These are phyloP conservation scores for Inosperma sp. DNA, from an alignment of 768 basidiomycete genomes.

Conservation along the genomic window DNA sequence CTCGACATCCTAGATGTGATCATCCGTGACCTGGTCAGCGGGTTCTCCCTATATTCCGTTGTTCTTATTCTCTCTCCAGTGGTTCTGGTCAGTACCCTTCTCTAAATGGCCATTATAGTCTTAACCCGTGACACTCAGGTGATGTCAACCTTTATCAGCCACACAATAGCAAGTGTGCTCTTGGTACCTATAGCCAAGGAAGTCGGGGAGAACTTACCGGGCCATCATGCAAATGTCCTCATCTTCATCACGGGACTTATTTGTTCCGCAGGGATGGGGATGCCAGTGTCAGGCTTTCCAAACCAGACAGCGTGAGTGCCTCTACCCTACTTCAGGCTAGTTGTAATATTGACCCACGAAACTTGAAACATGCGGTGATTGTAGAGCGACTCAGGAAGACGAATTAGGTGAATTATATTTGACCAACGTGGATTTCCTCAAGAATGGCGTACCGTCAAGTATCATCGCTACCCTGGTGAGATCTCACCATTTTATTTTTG, in stretches of 20 bases:
- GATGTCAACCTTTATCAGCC: conserved; percentile 94
- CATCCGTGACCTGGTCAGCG: conserved; percentile 57
- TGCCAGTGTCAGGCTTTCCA: conserved; percentile 98
- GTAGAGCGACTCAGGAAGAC: conserved; percentile 87
- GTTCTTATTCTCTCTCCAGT: conserved; percentile 64
- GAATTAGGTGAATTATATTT: conserved; percentile 90
- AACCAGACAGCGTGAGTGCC: conserved; percentile 88
- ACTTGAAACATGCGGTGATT: conserved; percentile 9
- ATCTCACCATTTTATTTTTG: conserved; percentile 11
- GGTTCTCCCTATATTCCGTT: conserved; percentile 61
- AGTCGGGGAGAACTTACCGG: conserved; percentile 75
- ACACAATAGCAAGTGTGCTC: conserved; percentile 93
- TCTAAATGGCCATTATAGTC: not conserved
- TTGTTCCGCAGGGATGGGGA: conserved; percentile 95
- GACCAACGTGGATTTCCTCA: conserved; percentile 81
- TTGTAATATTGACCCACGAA: not conserved
- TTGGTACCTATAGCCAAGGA: conserved; percentile 95
- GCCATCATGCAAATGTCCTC: conserved; percentile 70
- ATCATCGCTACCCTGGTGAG: conserved; percentile 78
- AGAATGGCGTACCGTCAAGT: conserved; percentile 93
- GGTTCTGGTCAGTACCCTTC: conserved; percentile 53
- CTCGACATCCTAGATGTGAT: conserved; percentile 68
- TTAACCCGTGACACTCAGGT: conserved; percentile 38
- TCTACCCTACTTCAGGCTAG: not conserved
- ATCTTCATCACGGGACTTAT: conserved; percentile 92